phyloP scores from a whole-genome alignment of 176 grass and related monocot species.

The Pharus latifolius region DNA sequence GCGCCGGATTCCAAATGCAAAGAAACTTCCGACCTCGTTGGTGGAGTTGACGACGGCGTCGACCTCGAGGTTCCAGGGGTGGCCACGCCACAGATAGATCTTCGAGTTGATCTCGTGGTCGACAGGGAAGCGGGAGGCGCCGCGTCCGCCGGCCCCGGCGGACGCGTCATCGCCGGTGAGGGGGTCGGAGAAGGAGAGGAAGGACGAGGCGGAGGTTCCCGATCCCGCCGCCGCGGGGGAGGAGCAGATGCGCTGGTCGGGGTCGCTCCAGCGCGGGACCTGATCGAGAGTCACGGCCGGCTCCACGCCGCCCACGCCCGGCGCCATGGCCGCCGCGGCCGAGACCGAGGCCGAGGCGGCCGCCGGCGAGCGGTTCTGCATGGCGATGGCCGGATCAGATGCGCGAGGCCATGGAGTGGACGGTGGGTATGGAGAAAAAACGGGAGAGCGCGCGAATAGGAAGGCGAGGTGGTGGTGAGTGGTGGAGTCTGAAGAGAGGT shows the following conservation, averaged over 20 bases:
- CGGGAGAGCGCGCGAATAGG: slow-evolving; percentile 25
- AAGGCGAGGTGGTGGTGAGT: slow-evolving; percentile 8
- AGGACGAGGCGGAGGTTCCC: slow-evolving; percentile 23
- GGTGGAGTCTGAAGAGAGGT: not conserved
- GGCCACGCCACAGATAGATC: slow-evolving; percentile 86
- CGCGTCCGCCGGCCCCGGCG: slow-evolving; percentile 23
- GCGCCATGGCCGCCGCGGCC: slow-evolving; percentile 4
- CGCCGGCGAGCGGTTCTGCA: slow-evolving; percentile 22
- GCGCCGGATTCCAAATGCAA: not conserved
- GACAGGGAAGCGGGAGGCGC: slow-evolving; percentile 56
- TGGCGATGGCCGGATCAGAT: slow-evolving; percentile 11
- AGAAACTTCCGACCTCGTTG: slow-evolving; percentile 56
- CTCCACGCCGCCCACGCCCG: slow-evolving; percentile 37
- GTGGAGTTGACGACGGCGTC: slow-evolving; percentile 98
- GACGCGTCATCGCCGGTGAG: slow-evolving; percentile 26
- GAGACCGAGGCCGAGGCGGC: slow-evolving; percentile 13
- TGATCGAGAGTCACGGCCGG: slow-evolving; percentile 60
- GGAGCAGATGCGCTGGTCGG: slow-evolving; percentile 35
- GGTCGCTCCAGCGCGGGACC: slow-evolving; percentile 68
- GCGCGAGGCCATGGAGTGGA: not conserved
- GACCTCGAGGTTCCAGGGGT: slow-evolving; percentile 90
- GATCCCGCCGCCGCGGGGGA: slow-evolving; percentile 28
- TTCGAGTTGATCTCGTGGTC: slow-evolving; percentile 76
- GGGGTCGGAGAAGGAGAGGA: slow-evolving; percentile 43
- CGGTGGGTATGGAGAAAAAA: not conserved